Conservation (phyloP, 2,329 filamentous ascomycete species). For the Diaporthe eres region DNA sequence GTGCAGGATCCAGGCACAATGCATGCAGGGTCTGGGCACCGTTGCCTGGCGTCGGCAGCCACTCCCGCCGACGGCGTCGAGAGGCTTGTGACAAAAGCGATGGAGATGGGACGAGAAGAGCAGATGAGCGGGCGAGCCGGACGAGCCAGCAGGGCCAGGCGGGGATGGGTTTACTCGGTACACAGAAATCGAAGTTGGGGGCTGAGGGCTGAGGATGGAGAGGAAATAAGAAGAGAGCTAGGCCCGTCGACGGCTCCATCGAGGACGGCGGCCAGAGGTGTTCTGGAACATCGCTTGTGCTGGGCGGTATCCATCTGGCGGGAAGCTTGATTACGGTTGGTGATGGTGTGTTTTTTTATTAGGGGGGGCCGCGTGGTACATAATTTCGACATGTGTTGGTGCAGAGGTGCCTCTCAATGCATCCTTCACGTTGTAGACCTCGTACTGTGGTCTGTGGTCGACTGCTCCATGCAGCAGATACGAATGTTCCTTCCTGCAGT, state of each 20-base stretch:
- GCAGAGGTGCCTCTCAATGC: background rate
- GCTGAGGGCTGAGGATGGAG: background rate
- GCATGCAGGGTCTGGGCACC: background rate
- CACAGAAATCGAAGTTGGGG: background rate
- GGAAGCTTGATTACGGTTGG: conserved; percentile 30
- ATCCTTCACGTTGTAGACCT: background rate
- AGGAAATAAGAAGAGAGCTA: conserved; percentile 30
- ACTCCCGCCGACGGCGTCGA: conserved; percentile 32
- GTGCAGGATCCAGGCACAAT: conserved; percentile 28
- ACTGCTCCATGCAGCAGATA: background rate
- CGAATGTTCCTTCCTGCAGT: background rate
- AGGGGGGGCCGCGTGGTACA: background rate
- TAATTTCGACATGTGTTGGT: conserved; percentile 12
- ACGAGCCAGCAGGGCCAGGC: background rate
- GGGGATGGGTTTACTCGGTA: no score
- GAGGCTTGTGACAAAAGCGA: background rate
- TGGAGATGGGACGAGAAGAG: conserved; percentile 1
- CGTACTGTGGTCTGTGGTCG: background rate
- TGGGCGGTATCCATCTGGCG: conserved; percentile 20
- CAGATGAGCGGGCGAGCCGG: background rate
- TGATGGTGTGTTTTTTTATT: conserved; percentile 4
- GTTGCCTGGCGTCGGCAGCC: conserved; percentile 12
- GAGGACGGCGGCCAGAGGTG: background rate
- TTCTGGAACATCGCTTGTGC: conserved; percentile 31
- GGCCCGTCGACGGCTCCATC: conserved; percentile 9